These are phyloP conservation scores for Dothideomycetes sp. DNA, from an alignment of 2,329 filamentous ascomycete species.

Conservation along the genomic window DNA sequence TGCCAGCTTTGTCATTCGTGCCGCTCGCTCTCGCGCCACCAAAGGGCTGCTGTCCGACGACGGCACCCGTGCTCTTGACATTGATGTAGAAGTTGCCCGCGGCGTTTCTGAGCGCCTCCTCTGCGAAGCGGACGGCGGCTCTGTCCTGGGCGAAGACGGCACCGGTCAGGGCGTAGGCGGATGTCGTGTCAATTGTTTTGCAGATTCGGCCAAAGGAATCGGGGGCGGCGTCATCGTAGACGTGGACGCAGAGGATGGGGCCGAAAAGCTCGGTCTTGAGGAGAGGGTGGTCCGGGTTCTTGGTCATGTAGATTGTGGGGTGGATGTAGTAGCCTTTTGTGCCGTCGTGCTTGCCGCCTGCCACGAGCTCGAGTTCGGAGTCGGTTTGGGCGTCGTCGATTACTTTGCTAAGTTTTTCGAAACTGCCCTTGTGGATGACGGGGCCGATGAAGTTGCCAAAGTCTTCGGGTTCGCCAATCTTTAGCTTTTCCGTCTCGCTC, in stretches of 20 bases:
- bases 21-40: conserved; percentile 45
- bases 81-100: conserved; percentile 83
- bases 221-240: conserved; percentile 56
- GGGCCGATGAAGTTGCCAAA: conserved; percentile 76
- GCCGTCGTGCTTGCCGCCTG: conserved; percentile 66
- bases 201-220: conserved; percentile 49
- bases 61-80: conserved; percentile 55
- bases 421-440: conserved; percentile 72
- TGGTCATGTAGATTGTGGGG: conserved; percentile 70
- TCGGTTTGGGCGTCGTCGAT: conserved; percentile 76
- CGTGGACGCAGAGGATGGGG: conserved; percentile 61
- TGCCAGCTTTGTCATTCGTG: conserved; percentile 48
- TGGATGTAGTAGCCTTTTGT: conserved; percentile 73
- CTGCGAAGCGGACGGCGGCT: conserved; percentile 53
- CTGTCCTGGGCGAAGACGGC: conserved; percentile 64
- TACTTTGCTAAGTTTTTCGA: conserved; percentile 65
- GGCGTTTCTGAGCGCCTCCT: conserved; percentile 59
- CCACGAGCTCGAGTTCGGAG: conserved; percentile 58
- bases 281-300: conserved; percentile 62
- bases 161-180: conserved; percentile 69
- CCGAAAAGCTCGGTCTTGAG: conserved; percentile 74
- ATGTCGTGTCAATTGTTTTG: conserved; percentile 57
- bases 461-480: conserved; percentile 58
- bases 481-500: conserved; percentile 58
- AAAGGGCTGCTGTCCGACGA: conserved; percentile 29